Evolutionary conservation across 2,329 filamentous ascomycete species (phyloP).

Genomic region (Berkeleyomyces basicola): DNA sequence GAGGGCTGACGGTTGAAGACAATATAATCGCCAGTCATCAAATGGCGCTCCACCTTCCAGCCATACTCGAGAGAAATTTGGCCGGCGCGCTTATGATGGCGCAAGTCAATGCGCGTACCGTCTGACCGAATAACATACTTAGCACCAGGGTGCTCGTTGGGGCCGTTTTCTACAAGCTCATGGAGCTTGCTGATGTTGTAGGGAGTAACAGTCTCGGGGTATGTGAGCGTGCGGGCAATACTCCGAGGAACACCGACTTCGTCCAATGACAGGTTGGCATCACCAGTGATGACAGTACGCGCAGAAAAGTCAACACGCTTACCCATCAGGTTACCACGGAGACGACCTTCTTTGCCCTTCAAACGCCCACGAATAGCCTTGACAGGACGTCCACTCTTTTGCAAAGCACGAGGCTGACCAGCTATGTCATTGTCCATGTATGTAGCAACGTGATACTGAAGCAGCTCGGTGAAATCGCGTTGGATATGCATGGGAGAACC

Average conservation of each 20-base stretch:
- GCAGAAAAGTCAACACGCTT: slow-evolving; percentile 99
- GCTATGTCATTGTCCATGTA: slow-evolving; percentile 99
- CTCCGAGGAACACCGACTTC: slow-evolving; percentile 93
- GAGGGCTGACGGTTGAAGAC: slow-evolving; percentile 99
- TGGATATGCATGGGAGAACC: slow-evolving; percentile 85
- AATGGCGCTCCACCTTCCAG: slow-evolving; percentile 96
- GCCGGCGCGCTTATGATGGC: slow-evolving; percentile 76
- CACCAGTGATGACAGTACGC: slow-evolving; percentile 97
- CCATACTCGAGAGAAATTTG: slow-evolving; percentile 84
- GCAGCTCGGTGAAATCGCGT: slow-evolving; percentile 72
- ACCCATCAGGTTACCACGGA: slow-evolving; percentile 97
- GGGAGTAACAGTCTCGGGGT: slow-evolving; percentile 90
- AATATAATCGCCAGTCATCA: slow-evolving; percentile 92
- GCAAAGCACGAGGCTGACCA: slow-evolving; percentile 79
- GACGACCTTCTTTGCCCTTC: slow-evolving; percentile 97
- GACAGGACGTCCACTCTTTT: slow-evolving; percentile 91
- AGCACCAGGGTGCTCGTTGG: slow-evolving; percentile 86
- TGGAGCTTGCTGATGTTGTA: slow-evolving; percentile 95
- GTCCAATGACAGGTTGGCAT: slow-evolving; percentile 88
- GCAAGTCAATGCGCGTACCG: slow-evolving; percentile 84
- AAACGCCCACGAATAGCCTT: slow-evolving; percentile 93
- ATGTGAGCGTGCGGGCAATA: slow-evolving; percentile 84
- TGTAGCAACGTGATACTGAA: slow-evolving; percentile 96
- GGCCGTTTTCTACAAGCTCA: slow-evolving; percentile 77
- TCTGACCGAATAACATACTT: slow-evolving; percentile 92